Conservation (phyloP, 805 yeast species). For the Cyberlindnera bimundalis region DNA sequence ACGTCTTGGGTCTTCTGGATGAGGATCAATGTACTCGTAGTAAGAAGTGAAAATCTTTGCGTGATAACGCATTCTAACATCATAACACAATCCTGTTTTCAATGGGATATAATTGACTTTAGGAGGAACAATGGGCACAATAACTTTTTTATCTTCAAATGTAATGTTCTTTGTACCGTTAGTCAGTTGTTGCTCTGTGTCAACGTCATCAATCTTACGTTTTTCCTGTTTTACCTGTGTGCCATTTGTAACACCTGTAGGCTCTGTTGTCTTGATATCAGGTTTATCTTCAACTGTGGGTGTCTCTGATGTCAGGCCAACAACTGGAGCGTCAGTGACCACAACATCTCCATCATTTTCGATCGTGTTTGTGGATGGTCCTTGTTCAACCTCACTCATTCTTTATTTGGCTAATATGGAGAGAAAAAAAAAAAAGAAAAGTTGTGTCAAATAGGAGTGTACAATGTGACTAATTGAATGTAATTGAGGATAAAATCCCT, state of each 20-base stretch:
- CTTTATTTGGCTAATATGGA: no score
- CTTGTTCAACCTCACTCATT: background rate
- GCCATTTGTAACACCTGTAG: no score
- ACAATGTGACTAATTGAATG: no score
- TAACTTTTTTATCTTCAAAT: constrained; percentile 32
- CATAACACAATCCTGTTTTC: no score
- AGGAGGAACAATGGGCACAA: constrained; percentile 61
- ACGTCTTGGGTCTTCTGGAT: no score
- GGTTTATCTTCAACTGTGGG: constrained; percentile 5
- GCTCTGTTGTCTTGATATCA: background rate
- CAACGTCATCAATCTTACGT: constrained; percentile 25
- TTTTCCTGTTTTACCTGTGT: constrained; percentile 15
- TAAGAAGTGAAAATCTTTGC: no score
- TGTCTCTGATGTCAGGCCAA: background rate
- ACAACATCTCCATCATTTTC: constrained; percentile 12
- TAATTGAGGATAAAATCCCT: no score
- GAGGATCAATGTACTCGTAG: no score
- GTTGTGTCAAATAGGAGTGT: no score
- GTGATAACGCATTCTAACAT: no score
- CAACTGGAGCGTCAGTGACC: constrained; percentile 10
- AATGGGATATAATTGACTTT: constrained; percentile 66
- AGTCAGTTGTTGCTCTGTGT: constrained; percentile 8
- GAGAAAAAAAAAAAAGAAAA: no score
- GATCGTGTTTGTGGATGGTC: background rate
- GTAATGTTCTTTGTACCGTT: constrained; percentile 8